These are phyloP conservation scores for Trypanosoma cruzi DNA, from an alignment of 208 protist genomes.

Conservation along the genomic window DNA sequence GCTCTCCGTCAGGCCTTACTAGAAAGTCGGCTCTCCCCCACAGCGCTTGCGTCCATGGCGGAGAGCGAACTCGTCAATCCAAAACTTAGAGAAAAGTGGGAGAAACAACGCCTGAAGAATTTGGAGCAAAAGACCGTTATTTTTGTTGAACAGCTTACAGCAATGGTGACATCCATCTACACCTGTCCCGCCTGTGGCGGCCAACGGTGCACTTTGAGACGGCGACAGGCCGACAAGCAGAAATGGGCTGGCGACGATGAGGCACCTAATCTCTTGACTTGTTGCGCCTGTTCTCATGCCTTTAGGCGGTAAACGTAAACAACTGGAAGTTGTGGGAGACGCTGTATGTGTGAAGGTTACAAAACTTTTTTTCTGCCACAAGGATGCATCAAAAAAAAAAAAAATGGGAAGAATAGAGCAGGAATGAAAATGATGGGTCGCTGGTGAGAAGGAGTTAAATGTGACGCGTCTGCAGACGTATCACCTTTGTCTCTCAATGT, in stretches of 20 bases:
- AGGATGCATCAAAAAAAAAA: too few relatives aligned
- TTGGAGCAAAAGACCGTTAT: constrained; percentile 55
- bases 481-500: not conserved
- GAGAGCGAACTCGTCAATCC: constrained; percentile 56
- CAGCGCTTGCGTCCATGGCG: constrained; percentile 36
- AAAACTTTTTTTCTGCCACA: too few relatives aligned
- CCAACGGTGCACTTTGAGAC: constrained; percentile 54
- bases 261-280: constrained; percentile 57
- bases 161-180: constrained; percentile 49
- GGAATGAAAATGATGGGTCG: too few relatives aligned
- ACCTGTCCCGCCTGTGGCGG: constrained; percentile 52
- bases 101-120: constrained; percentile 33
- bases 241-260: constrained; percentile 74
- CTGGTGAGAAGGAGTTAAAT: too few relatives aligned
- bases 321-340: not conserved
- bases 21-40: constrained; percentile 23
- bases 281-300: constrained; percentile 39
- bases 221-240: constrained; percentile 56
- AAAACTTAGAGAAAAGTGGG: constrained; percentile 22
- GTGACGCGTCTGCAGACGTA: constrained; percentile 16
- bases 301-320: constrained; percentile 32
- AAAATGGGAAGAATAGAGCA: too few relatives aligned
- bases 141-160: constrained; percentile 41
- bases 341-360: too few relatives aligned
- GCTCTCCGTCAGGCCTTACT: constrained; percentile 40